Evolutionary conservation across 257 asterid genomes (phyloP).

Genomic region (Solanum corneliomulleri): DNA sequence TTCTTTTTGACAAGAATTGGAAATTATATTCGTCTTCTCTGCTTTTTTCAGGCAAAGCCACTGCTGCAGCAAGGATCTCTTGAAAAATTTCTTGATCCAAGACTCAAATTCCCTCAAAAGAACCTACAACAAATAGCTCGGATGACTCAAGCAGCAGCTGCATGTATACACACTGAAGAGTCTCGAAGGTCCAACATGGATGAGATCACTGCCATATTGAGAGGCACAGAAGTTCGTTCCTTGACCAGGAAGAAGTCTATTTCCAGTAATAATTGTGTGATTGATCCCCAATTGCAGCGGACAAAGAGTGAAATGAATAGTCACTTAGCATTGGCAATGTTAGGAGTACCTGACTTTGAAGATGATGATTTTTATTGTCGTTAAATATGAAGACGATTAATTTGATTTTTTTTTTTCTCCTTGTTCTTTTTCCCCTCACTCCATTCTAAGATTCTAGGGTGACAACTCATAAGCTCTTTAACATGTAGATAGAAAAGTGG

Average conservation of each 20-base stretch:
- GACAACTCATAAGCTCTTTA: conserved; percentile 4
- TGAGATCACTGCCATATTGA: conserved; percentile 37
- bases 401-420: neutral
- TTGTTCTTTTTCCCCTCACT: neutral
- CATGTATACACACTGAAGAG: conserved; percentile 54
- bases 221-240: conserved; percentile 29
- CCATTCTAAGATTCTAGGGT: conserved; percentile 1
- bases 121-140: conserved; percentile 22
- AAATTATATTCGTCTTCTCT: neutral
- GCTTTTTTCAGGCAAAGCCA: conserved; percentile 50
- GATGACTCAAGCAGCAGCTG: conserved; percentile 59
- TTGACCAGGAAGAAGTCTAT: conserved; percentile 25
- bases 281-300: conserved; percentile 38
- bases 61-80: conserved; percentile 43
- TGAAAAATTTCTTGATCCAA: conserved; percentile 47
- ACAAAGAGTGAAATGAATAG: conserved; percentile 65
- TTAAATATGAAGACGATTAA: conserved; percentile 18
- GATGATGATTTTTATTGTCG: conserved; percentile 48
- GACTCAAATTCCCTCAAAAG: conserved; percentile 19
- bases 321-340: conserved; percentile 90
- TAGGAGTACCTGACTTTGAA: conserved; percentile 64
- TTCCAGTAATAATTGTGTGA: conserved; percentile 9
- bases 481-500: conserved; percentile 27
- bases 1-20: neutral
- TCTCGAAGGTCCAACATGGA: conserved; percentile 51